phyloP scores from a whole-genome alignment of 768 basidiomycete genomes.

The Suillus fuscotomentosus region DNA sequence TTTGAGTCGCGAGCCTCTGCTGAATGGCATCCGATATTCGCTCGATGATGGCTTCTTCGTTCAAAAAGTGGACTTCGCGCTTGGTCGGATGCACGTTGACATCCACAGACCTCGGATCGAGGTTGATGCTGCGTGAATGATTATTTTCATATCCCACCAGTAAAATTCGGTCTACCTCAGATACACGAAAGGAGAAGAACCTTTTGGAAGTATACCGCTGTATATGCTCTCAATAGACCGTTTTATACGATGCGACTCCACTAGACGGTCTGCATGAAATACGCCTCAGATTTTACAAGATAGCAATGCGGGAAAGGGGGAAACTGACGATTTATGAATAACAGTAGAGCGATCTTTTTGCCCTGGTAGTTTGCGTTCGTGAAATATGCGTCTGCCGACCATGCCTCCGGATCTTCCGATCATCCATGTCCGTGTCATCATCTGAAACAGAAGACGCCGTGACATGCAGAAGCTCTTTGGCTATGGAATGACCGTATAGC shows the following conservation, averaged over 20 bases:
- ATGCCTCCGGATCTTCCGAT: slow-evolving; percentile 43
- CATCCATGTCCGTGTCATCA: slow-evolving; percentile 30
- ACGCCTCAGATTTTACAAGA: neutral
- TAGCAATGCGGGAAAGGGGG: neutral
- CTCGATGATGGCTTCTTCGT: slow-evolving; percentile 85
- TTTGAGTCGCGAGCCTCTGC: slow-evolving; percentile 56
- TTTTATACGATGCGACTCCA: slow-evolving; percentile 86
- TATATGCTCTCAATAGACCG: slow-evolving; percentile 87
- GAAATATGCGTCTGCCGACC: slow-evolving; percentile 74
- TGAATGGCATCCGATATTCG: slow-evolving; percentile 74
- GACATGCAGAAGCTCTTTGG: slow-evolving; percentile 66
- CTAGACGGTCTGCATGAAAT: slow-evolving; percentile 70
- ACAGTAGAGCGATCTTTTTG: slow-evolving; percentile 79
- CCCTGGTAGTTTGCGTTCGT: slow-evolving; percentile 88
- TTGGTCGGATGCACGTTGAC: slow-evolving; percentile 99
- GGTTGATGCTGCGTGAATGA: slow-evolving; percentile 54
- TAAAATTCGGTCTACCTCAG: slow-evolving; percentile 55
- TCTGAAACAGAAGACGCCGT: slow-evolving; percentile 34
- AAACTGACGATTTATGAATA: slow-evolving; percentile 92
- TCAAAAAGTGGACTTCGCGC: slow-evolving; percentile 90
- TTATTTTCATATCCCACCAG: neutral
- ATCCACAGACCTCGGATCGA: slow-evolving; percentile 87
- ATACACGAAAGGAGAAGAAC: slow-evolving; percentile 88
- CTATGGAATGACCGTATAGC: slow-evolving; percentile 78
- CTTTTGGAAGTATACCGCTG: slow-evolving; percentile 83